Evolutionary conservation across 1,139 yeast genomes (phyloP), one percentile per base, ranked within the genome.

Genomic region (Debaryomyces singareniensis): DNA sequence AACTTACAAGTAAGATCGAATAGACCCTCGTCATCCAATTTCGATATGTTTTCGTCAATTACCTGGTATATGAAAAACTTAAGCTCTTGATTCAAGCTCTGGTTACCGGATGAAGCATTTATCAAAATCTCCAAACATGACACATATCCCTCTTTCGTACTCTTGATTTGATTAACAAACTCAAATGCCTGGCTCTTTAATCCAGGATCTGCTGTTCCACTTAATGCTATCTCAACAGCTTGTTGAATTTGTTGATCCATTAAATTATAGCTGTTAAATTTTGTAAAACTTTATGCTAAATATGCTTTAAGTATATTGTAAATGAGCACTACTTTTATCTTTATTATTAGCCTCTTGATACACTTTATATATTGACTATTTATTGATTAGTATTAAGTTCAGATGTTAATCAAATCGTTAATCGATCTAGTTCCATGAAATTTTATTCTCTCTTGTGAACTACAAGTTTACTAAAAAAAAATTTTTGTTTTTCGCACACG

Each of bases 211-310:
- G 83, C 73, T n/a, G 80, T 66, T 28, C 85, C 84, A 50, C 80
- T 78, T 39, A 86, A 75, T 23, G 96, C 97, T 41, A 89, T 79
- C 43, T 78, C 81, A 33, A 91, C 95, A 29, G 96, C 98, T 63
- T 87, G 95, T 56, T 76, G 89, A 51, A 91, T 83, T 65, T 87
- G 95, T 45, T 75, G 74, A 45, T 84, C 87, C 93, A 85, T 84
- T 31, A 32, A 31, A 7, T 13, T 7, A 7, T 18, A 7, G 21
- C 21, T 18, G 21, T 18, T 18, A 18, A 18, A n/a, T 18, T n/a
- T n/a, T n/a, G n/a, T n/a, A n/a, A n/a, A n/a, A n/a, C n/a, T n/a
- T n/a, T n/a, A n/a, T n/a, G n/a, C 21, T 18, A 18, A 7, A 18
- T 18, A 7, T 18, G 21, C 7, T 7, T 18, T 18, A 7, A 7